Conservation (phyloP, 2,329 filamentous ascomycete genomes). For the Botrytis aclada region DNA sequence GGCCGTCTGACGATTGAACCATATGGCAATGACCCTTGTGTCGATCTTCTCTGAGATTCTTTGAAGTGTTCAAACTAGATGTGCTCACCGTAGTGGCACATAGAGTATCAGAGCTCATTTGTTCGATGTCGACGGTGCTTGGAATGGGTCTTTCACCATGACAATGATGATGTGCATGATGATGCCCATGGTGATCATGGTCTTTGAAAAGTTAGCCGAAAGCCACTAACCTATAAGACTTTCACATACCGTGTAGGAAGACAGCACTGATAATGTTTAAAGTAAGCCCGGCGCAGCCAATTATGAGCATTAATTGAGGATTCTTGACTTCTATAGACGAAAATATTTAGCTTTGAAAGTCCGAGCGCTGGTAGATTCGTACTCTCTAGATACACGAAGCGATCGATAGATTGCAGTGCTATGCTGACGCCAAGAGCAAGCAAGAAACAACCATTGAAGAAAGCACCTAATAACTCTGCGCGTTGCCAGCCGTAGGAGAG, state of each 20-base stretch:
- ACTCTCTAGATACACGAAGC: slow-evolving; percentile 59
- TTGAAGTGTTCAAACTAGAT: background rate
- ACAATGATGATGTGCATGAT: slow-evolving; percentile 8
- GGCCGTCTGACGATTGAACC: slow-evolving; percentile 28
- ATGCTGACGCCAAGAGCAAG: slow-evolving; percentile 70
- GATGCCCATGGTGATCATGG: slow-evolving; percentile 24
- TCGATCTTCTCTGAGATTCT: slow-evolving; percentile 23
- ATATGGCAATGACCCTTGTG: slow-evolving; percentile 53
- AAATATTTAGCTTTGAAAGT: background rate
- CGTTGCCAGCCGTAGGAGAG: slow-evolving; percentile 76
- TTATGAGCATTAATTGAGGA: slow-evolving; percentile 63
- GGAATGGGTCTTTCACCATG: background rate
- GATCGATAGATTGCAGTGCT: slow-evolving; percentile 68
- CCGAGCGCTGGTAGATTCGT: slow-evolving; percentile 28
- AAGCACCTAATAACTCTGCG: slow-evolving; percentile 69
- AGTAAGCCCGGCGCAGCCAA: slow-evolving; percentile 64
- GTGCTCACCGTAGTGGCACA: background rate
- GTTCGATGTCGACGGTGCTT: slow-evolving; percentile 12
- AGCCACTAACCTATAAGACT: background rate
- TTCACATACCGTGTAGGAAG: slow-evolving; percentile 58
- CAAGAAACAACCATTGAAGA: slow-evolving; percentile 77
- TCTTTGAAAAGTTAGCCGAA: slow-evolving; percentile 12
- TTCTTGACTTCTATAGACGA: slow-evolving; percentile 54
- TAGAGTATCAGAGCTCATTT: slow-evolving; percentile 15
- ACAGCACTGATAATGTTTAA: slow-evolving; percentile 65